Base-by-base conservation (phyloP, 2,329 filamentous ascomycete species). In the Knoxdaviesia proteae region DNA sequence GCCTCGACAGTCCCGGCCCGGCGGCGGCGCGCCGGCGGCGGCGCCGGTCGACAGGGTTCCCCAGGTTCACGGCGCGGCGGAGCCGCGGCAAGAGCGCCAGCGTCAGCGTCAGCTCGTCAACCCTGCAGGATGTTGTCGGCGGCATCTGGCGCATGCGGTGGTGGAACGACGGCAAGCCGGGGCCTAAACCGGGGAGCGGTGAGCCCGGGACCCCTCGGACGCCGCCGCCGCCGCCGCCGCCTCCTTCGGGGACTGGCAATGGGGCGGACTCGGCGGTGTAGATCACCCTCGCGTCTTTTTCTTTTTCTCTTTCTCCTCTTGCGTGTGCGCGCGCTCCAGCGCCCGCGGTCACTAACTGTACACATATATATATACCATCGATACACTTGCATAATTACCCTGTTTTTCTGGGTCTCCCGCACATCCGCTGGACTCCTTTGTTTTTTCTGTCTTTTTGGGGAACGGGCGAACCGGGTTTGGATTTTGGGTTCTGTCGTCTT, bases 31-130 rank as follows among this genome's bases (percentile, higher is more conserved):
- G 43, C 45, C 40, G 51, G 9, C 58, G 66, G 32, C 58, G 73
- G 38, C 60, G 73, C 49, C 71, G 67, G 50, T 76, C 71, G 10
- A 76, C 70, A 0, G 73, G 73, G 0, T 77, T 78, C 47, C 71
- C 71, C 0, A 71, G 73, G 0, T 73, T 77, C 44, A 69, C 65
- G 5, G 71, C 73, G 5, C 61, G 71, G 36, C 61, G 61, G 40
- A 56, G 60, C 34, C 53, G 59, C 11, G 53, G 59, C 39, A 60
- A 58, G 46, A 60, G 57, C 42, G 58, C 56, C 42, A 53, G 54
- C 36, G 51, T 53, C 3, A 56, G 54, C 29, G 54, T 56, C 36
- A 59, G 61, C 5, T 56, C 57, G 2, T 6, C 8, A 30, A 36
- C 36, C 6, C 49, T 69, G 1, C 70, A 73, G 39, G 66, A 68